These are phyloP conservation scores for Xylaria sp. DNA, from an alignment of 495 filamentous ascomycete genomes.

Conservation along the genomic window DNA sequence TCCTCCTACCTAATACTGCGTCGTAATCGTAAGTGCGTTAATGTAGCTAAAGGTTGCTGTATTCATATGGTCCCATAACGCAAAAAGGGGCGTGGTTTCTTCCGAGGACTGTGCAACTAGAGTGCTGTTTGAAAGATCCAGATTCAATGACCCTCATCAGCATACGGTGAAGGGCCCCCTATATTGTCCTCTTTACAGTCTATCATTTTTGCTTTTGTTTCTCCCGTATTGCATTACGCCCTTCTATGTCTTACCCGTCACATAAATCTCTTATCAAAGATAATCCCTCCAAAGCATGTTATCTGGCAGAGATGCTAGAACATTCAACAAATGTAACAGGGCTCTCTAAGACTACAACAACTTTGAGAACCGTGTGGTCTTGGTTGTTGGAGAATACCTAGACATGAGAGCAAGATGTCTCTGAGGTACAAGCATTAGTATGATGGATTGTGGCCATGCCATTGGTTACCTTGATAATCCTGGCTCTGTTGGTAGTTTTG, in stretches of 20 bases:
- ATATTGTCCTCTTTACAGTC: neutral
- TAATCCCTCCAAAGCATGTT: neutral
- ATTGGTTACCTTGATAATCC: slow-evolving; percentile 15
- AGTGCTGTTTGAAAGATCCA: no score
- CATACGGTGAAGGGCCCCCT: no score
- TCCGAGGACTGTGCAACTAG: no score
- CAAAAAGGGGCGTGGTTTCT: no score
- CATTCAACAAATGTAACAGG: neutral
- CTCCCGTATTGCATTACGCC: neutral
- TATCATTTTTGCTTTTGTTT: neutral
- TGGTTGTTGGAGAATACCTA: neutral
- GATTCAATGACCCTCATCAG: no score
- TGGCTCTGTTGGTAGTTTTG: slow-evolving; percentile 13
- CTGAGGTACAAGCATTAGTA: slow-evolving; percentile 12
- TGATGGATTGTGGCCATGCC: slow-evolving; percentile 31
- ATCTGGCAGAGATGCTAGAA: neutral
- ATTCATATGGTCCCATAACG: no score
- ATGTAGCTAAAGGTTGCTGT: no score
- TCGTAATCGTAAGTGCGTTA: no score
- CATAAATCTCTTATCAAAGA: neutral
- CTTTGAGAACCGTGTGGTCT: neutral
- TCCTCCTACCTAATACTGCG: no score
- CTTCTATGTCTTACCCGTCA: neutral
- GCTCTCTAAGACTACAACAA: neutral
- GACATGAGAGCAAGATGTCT: neutral